A percentile compares a stretch with the other conserved stretches of the same genome.
These are phyloP conservation scores for Cicer yamashitae DNA, from an alignment of 306 rosid genomes.

Conservation along the genomic window DNA sequence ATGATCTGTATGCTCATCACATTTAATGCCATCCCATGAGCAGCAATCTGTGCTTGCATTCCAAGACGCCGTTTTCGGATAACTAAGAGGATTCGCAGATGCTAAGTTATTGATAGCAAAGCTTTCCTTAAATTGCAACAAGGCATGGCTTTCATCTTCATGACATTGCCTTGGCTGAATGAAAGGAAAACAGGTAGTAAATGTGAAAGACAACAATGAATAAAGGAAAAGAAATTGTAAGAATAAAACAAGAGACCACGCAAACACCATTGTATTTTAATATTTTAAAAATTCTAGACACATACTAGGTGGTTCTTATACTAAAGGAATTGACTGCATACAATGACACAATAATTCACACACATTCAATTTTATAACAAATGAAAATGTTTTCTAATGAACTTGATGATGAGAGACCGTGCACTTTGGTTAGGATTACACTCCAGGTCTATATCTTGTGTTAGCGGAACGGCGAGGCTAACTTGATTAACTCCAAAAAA, in stretches of 20 bases:
- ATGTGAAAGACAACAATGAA: neutral
- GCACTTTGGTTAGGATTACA: neutral
- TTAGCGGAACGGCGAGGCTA: neutral
- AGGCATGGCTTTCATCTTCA: constrained; percentile 35
- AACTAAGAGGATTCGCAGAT: neutral
- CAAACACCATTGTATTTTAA: constrained; percentile 16
- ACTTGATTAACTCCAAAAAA: neutral
- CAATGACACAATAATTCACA: too few species aligned
- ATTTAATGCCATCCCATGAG: constrained; percentile 45
- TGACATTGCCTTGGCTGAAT: neutral
- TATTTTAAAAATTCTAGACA: neutral
- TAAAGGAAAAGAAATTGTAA: neutral
- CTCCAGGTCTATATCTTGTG: neutral
- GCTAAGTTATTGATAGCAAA: constrained; percentile 16
- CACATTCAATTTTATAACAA: neutral
- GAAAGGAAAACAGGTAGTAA: neutral
- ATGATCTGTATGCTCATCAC: constrained; percentile 34
- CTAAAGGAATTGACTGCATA: neutral
- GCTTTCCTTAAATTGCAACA: constrained; percentile 40
- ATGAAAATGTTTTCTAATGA: neutral
- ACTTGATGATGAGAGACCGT: neutral
- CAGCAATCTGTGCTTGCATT: constrained; percentile 37
- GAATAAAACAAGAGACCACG: neutral
- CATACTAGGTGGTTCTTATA: neutral
- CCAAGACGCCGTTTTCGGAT: constrained; percentile 47